phyloP scores from a whole-genome alignment of 2,329 filamentous ascomycete species.

The Paradendryphiella salina region DNA sequence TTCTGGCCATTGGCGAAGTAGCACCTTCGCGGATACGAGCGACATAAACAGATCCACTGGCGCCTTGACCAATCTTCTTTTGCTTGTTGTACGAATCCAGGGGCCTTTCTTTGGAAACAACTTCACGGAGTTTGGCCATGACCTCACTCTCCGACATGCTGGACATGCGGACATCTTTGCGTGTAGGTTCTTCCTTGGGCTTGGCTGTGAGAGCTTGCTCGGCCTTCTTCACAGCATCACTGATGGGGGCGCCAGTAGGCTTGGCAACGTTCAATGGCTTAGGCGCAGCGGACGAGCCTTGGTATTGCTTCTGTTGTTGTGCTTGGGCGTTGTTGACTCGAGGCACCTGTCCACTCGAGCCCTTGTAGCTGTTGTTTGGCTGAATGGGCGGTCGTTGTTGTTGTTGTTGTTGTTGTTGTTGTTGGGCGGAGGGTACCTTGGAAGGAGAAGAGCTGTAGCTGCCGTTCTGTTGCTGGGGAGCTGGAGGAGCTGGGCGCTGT shows the following conservation, averaged over 20 bases:
- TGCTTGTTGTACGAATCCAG: conserved; percentile 97
- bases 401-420: conserved; percentile 37
- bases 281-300: conserved; percentile 53
- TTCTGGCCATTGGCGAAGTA: conserved; percentile 75
- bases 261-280: conserved; percentile 60
- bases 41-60: conserved; percentile 96
- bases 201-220: conserved; percentile 77
- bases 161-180: conserved; percentile 96
- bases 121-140: conserved; percentile 92
- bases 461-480: conserved; percentile 56
- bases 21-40: conserved; percentile 91
- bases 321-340: conserved; percentile 52
- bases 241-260: conserved; percentile 54
- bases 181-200: conserved; percentile 72
- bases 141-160: conserved; percentile 97
- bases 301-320: conserved; percentile 41
- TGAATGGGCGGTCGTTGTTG: conserved; percentile 49
- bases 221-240: conserved; percentile 81
- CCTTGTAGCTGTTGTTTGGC: conserved; percentile 47
- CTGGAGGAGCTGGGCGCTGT: conserved; percentile 80
- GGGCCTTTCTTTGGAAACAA: conserved; percentile 93
- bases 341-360: conserved; percentile 46
- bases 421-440: conserved; percentile 32
- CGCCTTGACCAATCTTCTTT: conserved; percentile 99
- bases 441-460: conserved; percentile 36